phyloP scores from a whole-genome alignment of 2,329 filamentous ascomycete species.

The Cryphonectria carpinicola region DNA sequence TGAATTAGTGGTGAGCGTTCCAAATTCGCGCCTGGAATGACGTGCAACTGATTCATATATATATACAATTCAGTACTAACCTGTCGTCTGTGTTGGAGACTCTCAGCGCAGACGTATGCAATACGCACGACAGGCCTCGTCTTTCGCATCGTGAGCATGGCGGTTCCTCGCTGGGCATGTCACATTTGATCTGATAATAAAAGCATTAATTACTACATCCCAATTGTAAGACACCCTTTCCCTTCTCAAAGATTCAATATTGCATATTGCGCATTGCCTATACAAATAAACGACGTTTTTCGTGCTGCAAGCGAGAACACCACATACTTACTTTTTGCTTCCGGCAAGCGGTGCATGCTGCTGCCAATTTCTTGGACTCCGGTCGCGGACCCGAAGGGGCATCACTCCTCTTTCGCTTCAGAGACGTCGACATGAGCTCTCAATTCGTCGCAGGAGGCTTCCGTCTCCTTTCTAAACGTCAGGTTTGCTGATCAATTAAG shows the following conservation, averaged over 20 bases:
- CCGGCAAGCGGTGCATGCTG: conserved; percentile 9
- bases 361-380: conserved; percentile 5
- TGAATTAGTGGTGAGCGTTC: not conserved
- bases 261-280: not conserved
- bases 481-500: not conserved
- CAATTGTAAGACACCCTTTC: not conserved
- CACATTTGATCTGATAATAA: not conserved
- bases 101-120: conserved; percentile 1
- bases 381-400: conserved; percentile 2
- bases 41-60: too few species aligned
- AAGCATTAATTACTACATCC: not conserved
- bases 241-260: not conserved
- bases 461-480: not conserved
- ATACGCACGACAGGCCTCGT: conserved; percentile 1
- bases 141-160: conserved; percentile 8
- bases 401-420: conserved; percentile 12
- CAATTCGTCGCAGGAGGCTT: not conserved
- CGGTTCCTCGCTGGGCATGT: conserved; percentile 10
- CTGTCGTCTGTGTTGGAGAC: not conserved
- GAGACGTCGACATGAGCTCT: not conserved
- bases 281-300: not conserved
- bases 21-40: not conserved
- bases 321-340: conserved; percentile 6
- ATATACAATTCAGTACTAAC: not conserved
- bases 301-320: not conserved